Conservation (phyloP, 2,329 filamentous ascomycete species). For the Aureobasidium lini region DNA sequence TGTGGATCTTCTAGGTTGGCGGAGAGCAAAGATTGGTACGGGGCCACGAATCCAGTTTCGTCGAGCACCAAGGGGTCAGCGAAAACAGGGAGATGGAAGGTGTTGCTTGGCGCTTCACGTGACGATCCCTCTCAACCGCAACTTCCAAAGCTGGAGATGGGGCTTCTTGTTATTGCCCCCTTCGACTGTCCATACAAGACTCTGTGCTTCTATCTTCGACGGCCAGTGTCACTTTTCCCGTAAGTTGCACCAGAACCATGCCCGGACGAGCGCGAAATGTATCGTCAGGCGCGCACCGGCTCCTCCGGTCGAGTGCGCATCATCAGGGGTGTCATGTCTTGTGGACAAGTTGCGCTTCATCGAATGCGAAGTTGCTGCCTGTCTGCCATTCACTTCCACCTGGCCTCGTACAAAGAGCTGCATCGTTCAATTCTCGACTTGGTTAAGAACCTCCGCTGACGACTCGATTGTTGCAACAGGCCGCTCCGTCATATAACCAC, state of each 20-base stretch:
- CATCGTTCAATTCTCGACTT: neutral
- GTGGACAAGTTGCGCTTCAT: constrained; percentile 13
- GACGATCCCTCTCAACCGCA: constrained; percentile 9
- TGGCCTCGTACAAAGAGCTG: neutral
- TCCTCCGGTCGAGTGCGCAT: constrained; percentile 6
- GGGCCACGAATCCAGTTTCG: constrained; percentile 9
- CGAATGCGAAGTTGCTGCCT: constrained; percentile 10
- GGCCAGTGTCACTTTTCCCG: constrained; percentile 10
- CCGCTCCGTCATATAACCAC: neutral
- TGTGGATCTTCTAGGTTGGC: neutral
- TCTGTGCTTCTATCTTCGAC: constrained; percentile 3
- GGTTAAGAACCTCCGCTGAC: neutral
- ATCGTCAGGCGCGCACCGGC: neutral
- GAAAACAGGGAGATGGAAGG: constrained; percentile 6
- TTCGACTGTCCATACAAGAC: constrained; percentile 11
- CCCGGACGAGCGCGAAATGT: neutral
- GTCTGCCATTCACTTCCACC: neutral
- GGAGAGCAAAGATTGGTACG: neutral
- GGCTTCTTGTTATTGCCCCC: constrained; percentile 13
- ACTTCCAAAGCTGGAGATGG: constrained; percentile 13
- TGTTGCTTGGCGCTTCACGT: constrained; percentile 7
- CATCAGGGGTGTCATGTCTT: constrained; percentile 12
- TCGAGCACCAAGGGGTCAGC: neutral
- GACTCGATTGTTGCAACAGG: neutral
- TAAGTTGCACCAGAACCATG: neutral